Conservation (phyloP, 495 filamentous ascomycete species). For the Penicillium odoratum region DNA sequence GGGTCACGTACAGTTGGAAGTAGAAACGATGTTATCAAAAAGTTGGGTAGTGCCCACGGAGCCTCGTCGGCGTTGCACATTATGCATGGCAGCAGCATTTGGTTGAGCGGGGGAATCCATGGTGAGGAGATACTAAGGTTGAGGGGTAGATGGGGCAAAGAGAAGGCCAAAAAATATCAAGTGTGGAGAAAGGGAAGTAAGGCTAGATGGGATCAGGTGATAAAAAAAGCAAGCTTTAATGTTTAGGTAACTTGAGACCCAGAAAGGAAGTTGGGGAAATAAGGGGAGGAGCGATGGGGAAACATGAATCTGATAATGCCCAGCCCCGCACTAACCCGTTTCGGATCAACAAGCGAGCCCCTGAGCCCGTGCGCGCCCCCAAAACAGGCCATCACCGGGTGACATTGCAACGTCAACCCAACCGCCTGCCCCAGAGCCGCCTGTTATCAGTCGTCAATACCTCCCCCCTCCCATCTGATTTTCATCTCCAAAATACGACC, state of each 20-base stretch:
- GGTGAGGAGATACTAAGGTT: constrained; percentile 3
- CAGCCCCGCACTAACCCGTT: constrained; percentile 50
- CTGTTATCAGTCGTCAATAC: constrained; percentile 59
- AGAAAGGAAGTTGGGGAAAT: constrained; percentile 6
- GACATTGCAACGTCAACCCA: constrained; percentile 67
- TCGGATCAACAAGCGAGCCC: constrained; percentile 47
- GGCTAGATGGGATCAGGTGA: constrained; percentile 5
- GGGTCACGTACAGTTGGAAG: constrained; percentile 79
- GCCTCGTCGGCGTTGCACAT: constrained; percentile 46
- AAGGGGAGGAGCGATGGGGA: constrained; percentile 1
- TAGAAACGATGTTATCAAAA: constrained; percentile 92
- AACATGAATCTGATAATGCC: constrained; percentile 47
- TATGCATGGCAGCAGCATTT: constrained; percentile 53
- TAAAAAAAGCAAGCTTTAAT: not conserved
- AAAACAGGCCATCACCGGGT: constrained; percentile 47
- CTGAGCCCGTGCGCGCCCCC: constrained; percentile 49
- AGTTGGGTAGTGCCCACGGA: constrained; percentile 83
- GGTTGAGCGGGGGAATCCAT: constrained; percentile 42
- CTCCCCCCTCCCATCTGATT: constrained; percentile 46
- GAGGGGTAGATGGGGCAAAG: constrained; percentile 4
- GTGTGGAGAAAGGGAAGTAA: constrained; percentile 5
- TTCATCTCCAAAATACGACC: constrained; percentile 57
- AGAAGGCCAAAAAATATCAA: not conserved
- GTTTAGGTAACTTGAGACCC: not conserved
- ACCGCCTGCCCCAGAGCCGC: constrained; percentile 44